Evolutionary conservation across 345 rosid species (phyloP).

Genomic region (Brassica carinata): DNA sequence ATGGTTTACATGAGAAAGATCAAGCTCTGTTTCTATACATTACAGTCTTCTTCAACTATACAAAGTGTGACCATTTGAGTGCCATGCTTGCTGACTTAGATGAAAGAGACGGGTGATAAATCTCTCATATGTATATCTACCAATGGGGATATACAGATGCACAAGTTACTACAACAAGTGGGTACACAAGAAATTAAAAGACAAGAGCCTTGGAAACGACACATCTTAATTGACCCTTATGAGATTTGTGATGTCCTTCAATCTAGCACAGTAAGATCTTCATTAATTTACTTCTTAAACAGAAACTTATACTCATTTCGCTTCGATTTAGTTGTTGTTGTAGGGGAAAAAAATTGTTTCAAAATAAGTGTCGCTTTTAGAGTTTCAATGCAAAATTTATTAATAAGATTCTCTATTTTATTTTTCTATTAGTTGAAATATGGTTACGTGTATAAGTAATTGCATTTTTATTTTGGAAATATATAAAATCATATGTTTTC

Average conservation of each 20-base stretch:
- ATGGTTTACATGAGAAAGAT: not conserved
- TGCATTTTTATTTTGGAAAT: no score
- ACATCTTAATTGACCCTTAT: not conserved
- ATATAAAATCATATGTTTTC: no score
- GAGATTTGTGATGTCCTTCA: not conserved
- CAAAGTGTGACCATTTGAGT: not conserved
- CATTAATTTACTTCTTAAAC: not conserved
- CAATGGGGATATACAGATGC: not conserved
- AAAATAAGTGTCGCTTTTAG: no score
- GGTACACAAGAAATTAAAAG: not conserved
- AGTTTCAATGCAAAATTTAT: no score
- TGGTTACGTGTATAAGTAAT: no score
- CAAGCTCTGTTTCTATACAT: not conserved
- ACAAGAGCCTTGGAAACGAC: not conserved
- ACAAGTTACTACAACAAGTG: not conserved
- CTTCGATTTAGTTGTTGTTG: no score
- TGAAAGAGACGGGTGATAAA: not conserved
- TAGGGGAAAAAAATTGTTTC: no score
- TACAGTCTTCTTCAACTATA: not conserved
- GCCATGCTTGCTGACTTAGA: not conserved
- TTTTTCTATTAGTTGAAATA: no score
- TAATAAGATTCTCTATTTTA: no score
- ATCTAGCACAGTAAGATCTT: not conserved
- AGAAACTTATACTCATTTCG: not conserved
- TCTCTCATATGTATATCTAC: slow-evolving; percentile 21